A percentile compares a stretch with the other conserved stretches of the same genome.
phyloP scores from a whole-genome alignment of 202 grass and related monocot species.

The Schoenoplectus tabernaemontani region DNA sequence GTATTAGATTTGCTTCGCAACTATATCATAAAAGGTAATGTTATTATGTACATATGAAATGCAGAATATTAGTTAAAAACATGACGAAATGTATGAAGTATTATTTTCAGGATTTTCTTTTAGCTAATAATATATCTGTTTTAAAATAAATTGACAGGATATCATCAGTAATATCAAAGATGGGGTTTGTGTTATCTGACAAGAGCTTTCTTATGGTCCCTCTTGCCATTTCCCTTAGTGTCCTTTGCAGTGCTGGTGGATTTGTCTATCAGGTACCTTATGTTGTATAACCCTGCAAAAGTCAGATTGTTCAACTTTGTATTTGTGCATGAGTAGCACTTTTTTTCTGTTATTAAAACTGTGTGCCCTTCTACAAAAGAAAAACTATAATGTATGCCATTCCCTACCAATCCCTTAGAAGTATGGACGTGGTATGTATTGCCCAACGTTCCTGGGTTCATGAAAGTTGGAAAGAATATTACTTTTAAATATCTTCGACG shows the following conservation, averaged over 20 bases:
- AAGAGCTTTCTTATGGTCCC: constrained; percentile 87
- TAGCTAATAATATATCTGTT: neutral
- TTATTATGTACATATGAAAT: neutral
- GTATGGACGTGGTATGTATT: neutral
- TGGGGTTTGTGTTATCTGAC: constrained; percentile 90
- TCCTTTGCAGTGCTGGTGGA: constrained; percentile 75
- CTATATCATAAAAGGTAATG: too few relatives aligned
- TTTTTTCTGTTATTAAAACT: neutral
- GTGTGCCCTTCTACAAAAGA: neutral
- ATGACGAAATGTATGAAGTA: neutral
- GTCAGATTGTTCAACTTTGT: neutral
- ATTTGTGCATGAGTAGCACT: neutral
- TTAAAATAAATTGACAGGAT: constrained; percentile 37
- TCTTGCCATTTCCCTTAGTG: constrained; percentile 67
- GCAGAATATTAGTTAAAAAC: neutral
- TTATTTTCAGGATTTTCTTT: neutral
- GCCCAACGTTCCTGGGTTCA: neutral
- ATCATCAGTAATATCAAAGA: constrained; percentile 98
- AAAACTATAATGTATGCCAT: neutral
- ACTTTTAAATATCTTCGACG: too few relatives aligned
- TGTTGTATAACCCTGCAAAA: neutral
- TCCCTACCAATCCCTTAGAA: neutral
- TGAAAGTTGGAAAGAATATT: neutral
- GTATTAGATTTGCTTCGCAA: neutral
- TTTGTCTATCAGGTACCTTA: constrained; percentile 88